Evolutionary conservation across 1,284 basidiomycete species (phyloP).

Genomic region (Peniophora sp.): DNA sequence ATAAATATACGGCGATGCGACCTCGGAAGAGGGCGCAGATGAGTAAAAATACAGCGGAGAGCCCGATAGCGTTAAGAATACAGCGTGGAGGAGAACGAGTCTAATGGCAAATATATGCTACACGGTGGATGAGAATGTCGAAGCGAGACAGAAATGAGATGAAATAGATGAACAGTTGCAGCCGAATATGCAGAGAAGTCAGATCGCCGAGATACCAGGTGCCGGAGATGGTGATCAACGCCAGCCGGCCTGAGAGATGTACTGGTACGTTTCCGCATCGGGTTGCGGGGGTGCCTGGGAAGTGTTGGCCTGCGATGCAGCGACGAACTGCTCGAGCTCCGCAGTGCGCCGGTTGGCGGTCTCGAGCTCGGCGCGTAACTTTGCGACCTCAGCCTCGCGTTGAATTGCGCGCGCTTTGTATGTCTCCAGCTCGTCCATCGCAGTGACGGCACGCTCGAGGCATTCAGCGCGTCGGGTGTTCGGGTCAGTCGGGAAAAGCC

Average conservation of each 20-base stretch:
- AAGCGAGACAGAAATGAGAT: no score
- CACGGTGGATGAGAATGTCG: no score
- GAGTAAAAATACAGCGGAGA: no score
- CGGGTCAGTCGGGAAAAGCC: constrained; percentile 9
- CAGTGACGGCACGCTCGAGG: constrained; percentile 2
- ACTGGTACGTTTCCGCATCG: background rate
- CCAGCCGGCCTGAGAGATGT: background rate
- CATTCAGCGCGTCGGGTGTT: constrained; percentile 10
- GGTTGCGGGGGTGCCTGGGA: background rate
- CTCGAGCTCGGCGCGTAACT: background rate
- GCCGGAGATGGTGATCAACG: background rate
- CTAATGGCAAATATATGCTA: no score
- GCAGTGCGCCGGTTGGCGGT: background rate
- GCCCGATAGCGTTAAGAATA: no score
- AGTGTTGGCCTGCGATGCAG: background rate
- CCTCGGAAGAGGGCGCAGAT: no score
- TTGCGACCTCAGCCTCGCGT: background rate
- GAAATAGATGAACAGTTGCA: background rate
- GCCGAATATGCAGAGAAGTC: background rate
- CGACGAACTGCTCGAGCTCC: background rate
- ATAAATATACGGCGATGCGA: no score
- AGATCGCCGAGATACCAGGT: background rate
- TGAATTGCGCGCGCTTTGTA: no score
- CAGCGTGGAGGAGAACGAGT: no score
- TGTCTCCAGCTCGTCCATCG: no score